Evolutionary conservation across 2,329 filamentous ascomycete species (phyloP), one percentile per base, ranked within the genome.

Genomic region (Colletotrichum coccodes): DNA sequence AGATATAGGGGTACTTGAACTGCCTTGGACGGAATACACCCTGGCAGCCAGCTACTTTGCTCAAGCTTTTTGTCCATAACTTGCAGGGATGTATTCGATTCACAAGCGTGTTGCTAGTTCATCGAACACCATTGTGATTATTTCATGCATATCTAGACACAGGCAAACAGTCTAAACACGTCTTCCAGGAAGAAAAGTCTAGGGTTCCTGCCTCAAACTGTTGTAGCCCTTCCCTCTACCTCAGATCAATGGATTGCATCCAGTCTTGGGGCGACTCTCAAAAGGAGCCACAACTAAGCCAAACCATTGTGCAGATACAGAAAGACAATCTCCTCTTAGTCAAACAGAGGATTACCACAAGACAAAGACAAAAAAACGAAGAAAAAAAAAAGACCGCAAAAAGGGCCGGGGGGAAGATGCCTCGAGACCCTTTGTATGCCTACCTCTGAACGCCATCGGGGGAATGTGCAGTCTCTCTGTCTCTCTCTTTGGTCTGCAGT

Each of bases 371-470:
- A 44, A 9, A 7, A 14, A 26, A 46, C 49, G 21, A 50, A 62
- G 53, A 42, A 34, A 36, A 38, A 59, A 44, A 53, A 66, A 60
- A 61, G 26, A 59, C 54, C 46, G 49, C 52, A 59, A 62, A 46
- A 63, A 38, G 67, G 32, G 57, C n/a, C n/a, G n/a, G 64, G 14
- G 38, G 46, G 42, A 42, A 64, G 62, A 71, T 64, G 57, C 38
- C 38, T 40, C 26, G 36, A 46, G 50, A 60, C 56, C 56, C 49
- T 60, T 46, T 69, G 40, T 57, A 60, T 69, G 66, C 66, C 66
- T 69, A 30, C 61, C 66, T 42, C 42, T 66, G 61, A 69, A 69
- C 66, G 66, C 66, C 66, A 34, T 60, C 56, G 61, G 49, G 42
- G 54, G 42, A 56, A 50, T 66, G 60, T 60, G 61, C 62, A 60